These are phyloP conservation scores for Anisodus acutangulus DNA, from an alignment of 257 asterid species.

Conservation along the genomic window DNA sequence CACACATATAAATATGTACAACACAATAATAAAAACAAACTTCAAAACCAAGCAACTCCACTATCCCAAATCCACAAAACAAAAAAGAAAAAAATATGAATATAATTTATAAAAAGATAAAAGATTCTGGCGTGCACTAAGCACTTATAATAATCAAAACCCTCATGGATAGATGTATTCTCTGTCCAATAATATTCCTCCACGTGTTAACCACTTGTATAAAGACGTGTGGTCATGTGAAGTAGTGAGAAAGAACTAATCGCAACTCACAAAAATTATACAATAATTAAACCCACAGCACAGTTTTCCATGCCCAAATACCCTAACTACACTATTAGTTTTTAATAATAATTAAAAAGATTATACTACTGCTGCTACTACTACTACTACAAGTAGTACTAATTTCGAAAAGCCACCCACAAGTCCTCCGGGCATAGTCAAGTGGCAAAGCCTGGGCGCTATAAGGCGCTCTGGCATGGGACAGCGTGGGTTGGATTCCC, in stretches of 20 bases:
- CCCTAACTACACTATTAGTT: neutral
- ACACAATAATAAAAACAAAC: slow-evolving; percentile 45
- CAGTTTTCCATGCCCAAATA: slow-evolving; percentile 9
- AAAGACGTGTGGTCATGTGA: slow-evolving; percentile 62
- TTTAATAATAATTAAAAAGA: neutral
- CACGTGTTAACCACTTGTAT: slow-evolving; percentile 59
- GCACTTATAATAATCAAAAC: slow-evolving; percentile 46
- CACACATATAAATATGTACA: slow-evolving; percentile 30
- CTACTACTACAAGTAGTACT: neutral
- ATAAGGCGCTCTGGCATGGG: no score
- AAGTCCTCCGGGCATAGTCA: no score
- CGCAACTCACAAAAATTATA: slow-evolving; percentile 5
- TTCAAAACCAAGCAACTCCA: slow-evolving; percentile 62
- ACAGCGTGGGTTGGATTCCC: no score
- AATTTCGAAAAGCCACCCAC: neutral
- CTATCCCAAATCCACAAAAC: slow-evolving; percentile 26
- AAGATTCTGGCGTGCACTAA: slow-evolving; percentile 77
- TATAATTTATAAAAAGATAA: slow-evolving; percentile 28
- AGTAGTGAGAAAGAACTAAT: slow-evolving; percentile 48
- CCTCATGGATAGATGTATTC: slow-evolving; percentile 51
- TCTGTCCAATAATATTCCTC: slow-evolving; percentile 45
- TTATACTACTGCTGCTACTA: neutral
- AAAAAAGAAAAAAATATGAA: neutral
- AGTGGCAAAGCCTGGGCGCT: no score
- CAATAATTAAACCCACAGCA: slow-evolving; percentile 18